phyloP scores from a whole-genome alignment of 768 basidiomycete species.

The Amanita rubescens region DNA sequence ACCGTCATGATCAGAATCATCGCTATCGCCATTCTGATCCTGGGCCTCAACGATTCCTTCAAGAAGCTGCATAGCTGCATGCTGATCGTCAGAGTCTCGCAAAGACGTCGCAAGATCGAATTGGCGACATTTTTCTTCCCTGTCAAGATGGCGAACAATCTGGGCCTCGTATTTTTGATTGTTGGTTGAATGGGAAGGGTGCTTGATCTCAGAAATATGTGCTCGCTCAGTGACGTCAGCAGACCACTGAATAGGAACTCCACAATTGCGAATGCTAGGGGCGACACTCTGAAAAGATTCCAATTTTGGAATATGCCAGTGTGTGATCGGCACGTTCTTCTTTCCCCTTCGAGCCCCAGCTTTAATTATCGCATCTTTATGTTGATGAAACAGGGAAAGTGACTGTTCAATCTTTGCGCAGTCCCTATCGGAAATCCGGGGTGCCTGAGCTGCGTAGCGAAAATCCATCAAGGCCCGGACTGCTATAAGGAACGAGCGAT shows the following conservation, averaged over 20 bases:
- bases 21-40: too few relatives aligned
- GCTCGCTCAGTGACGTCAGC: conserved; percentile 6
- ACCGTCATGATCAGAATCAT: too few relatives aligned
- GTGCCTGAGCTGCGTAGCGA: too few relatives aligned
- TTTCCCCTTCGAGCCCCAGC: background rate
- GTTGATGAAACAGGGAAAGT: too few relatives aligned
- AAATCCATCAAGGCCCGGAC: too few relatives aligned
- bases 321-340: background rate
- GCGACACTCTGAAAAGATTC: background rate
- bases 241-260: conserved; percentile 6
- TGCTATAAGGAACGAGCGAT: background rate
- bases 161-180: conserved; percentile 9
- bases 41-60: too few relatives aligned
- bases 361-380: background rate
- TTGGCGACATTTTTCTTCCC: conserved; percentile 7
- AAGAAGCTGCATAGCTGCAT: too few relatives aligned
- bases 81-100: too few relatives aligned
- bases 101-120: conserved; percentile 6
- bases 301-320: conserved; percentile 2
- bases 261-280: background rate
- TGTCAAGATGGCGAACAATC: conserved; percentile 8
- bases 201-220: conserved; percentile 10
- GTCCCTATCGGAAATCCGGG: too few relatives aligned
- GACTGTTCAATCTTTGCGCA: too few relatives aligned
- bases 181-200: conserved; percentile 1